Evolutionary conservation across 2,329 filamentous ascomycete species (phyloP), one percentile per base, ranked within the genome.

Genomic region (Cryoendolithus antarcticus): DNA sequence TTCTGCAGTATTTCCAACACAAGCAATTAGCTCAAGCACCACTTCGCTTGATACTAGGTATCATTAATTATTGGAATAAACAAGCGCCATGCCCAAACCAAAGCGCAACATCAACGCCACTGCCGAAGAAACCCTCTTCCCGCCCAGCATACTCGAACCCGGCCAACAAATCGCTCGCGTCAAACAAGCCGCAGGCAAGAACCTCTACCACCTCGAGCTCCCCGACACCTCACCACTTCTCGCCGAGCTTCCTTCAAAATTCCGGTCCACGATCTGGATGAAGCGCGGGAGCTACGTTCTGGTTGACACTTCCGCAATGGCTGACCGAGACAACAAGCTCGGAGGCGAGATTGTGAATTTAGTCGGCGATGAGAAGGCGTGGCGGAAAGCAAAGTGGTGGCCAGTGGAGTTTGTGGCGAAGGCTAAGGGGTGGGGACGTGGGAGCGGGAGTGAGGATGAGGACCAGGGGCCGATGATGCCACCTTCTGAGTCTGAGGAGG

Each of bases 201-300:
- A 83, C 60, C 70, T 93, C 32, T 96, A 93, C 68, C 74, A 74
- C 32, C 85, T 89, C 55, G 71, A 80, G 55, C 66, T 88, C 24
- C 77, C 88, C 19, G 70, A 71, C 50, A 72, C 74, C 42, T 73
- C 77, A 52, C 64, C 71, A 5, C 62, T 89, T 31, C 66, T 93
- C 11, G 80, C 86, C 13, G 86, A 95, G 66, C 75, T 98, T 12
- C 81, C 84, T 8, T 69, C 85, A 19, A 77, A 79, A 31, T 95
- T 96, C 58, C 82, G 89, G 45, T 91, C 85, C 48, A 91, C 85
- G 2, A 85, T 96, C 47, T 96, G 86, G 84, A 82, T 96, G 59
- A 88, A 83, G 62, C 78, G 86, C 11, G 83, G 86, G 24, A 85
- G 86, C 1, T 96, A 80, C 60, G 86, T 95, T 24, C 64, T 96